Conservation (phyloP, 2,329 filamentous ascomycete species). For the Ophiostoma piceae region DNA sequence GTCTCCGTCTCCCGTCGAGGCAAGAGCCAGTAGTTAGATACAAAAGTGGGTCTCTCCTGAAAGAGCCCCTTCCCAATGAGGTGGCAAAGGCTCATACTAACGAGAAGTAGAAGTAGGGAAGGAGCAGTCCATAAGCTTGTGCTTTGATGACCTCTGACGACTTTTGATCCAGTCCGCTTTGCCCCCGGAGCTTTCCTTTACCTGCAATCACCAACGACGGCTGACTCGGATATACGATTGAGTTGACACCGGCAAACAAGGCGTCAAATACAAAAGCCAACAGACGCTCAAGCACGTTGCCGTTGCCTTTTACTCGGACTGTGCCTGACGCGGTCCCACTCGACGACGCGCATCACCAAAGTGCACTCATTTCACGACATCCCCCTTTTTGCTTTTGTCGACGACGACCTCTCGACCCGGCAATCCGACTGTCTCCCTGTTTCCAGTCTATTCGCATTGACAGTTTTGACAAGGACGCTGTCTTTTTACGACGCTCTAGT, state of each 20-base stretch:
- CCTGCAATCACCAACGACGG: background rate
- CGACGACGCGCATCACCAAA: conserved; percentile 10
- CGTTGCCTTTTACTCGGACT: background rate
- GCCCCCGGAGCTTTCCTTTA: background rate
- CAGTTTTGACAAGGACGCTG: background rate
- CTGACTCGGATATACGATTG: background rate
- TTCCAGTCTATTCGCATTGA: background rate
- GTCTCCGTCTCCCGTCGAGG: background rate
- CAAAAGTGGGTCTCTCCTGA: conserved; percentile 17
- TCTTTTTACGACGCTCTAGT: background rate
- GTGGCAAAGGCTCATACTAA: background rate
- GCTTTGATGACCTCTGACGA: conserved; percentile 7
- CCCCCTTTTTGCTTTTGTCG: conserved; percentile 4
- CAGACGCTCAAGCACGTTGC: background rate
- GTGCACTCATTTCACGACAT: conserved; percentile 7
- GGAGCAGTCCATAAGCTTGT: conserved; percentile 7
- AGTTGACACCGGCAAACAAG: background rate
- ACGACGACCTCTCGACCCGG: background rate
- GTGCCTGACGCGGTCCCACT: conserved; percentile 5
- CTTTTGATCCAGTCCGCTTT: background rate
- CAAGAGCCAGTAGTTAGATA: background rate
- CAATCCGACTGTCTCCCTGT: background rate
- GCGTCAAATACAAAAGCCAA: background rate
- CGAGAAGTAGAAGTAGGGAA: background rate
- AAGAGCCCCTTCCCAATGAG: conserved; percentile 11